Evolutionary conservation across 1,284 basidiomycete genomes (phyloP).

Genomic region (Leccinum laetum): DNA sequence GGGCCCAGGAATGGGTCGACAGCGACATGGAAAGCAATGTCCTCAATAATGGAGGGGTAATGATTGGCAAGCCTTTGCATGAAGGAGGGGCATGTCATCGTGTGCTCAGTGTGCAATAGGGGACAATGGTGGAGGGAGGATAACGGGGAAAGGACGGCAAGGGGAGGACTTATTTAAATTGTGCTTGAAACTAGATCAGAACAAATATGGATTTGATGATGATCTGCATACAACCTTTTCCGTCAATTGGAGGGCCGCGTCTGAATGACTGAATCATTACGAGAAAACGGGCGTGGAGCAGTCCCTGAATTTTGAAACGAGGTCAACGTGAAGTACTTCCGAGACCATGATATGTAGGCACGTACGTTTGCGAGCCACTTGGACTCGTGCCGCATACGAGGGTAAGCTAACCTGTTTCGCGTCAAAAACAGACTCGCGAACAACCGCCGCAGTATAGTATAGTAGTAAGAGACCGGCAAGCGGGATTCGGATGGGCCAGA

Average conservation of each 20-base stretch:
- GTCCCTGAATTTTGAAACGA: constrained; percentile 31
- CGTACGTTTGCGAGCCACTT: constrained; percentile 13
- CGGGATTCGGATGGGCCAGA: constrained; percentile 1
- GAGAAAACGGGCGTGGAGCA: constrained; percentile 28
- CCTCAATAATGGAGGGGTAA: constrained; percentile 35
- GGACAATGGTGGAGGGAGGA: not conserved
- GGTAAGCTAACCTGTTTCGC: constrained; percentile 11
- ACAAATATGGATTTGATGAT: constrained; percentile 37
- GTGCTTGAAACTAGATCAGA: constrained; percentile 29
- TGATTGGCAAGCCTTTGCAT: constrained; percentile 24
- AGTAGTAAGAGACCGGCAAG: not conserved
- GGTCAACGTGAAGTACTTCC: constrained; percentile 19
- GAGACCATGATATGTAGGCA: constrained; percentile 5
- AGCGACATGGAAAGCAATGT: constrained; percentile 39
- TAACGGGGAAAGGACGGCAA: constrained; percentile 8
- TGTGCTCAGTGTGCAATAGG: not conserved
- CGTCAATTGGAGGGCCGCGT: constrained; percentile 36
- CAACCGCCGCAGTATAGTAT: not conserved
- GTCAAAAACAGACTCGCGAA: constrained; percentile 1
- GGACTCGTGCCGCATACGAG: constrained; percentile 11
- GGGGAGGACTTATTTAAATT: constrained; percentile 29
- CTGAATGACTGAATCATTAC: constrained; percentile 32
- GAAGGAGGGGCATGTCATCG: constrained; percentile 8
- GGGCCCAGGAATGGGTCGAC: constrained; percentile 41
- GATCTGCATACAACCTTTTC: constrained; percentile 34